Base-by-base conservation (phyloP, 805 yeast species). In the Candida sithepensis region DNA sequence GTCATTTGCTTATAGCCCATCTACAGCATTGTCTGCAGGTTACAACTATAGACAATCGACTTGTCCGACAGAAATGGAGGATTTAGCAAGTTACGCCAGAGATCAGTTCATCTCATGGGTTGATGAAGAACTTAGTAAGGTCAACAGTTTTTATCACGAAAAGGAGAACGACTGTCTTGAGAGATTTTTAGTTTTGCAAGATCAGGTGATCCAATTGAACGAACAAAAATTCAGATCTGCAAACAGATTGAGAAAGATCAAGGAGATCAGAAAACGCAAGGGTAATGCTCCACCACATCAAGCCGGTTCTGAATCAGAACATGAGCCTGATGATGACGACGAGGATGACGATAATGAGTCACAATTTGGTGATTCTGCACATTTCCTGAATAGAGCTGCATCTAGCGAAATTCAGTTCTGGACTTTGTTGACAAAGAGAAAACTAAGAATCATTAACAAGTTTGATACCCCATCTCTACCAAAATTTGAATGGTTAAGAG, bases 81-180 rank as follows among this genome's bases (percentile, higher is more conserved):
- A 65, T 43, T 49, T 64, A 36, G 59, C 67, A 10, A 63, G 58
- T 22, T 66, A 68, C n/a, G 75, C 71, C 12, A 72, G 70, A 39
- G 52, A 61, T 3, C 77, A 75, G 44, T 89, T 88, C 53, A 52
- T 74, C n/a, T 61, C 56, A 2, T 88, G 96, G 95, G 72, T 88
- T 4, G 84, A 85, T 46, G 45, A 55, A 0, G 85, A 88, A 61
- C 68, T 84, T 22, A 52, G 44, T 3, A 85, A 81, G 61, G 83
- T 88, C 8, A 81, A 85, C 34, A 42, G 30, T 0, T 88, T 88
- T 58, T 88, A 77, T 61, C 69, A 62, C 39, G 79, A 74, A 26
- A 79, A 75, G 53, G 95, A 87, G 56, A 69, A 72, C 24, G 84
- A 78, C 21, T 80, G 78, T 1, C 71, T 79, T 39, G 79, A 78